phyloP scores from a whole-genome alignment of 2,329 filamentous ascomycete genomes.

The Canariomyces notabilis region DNA sequence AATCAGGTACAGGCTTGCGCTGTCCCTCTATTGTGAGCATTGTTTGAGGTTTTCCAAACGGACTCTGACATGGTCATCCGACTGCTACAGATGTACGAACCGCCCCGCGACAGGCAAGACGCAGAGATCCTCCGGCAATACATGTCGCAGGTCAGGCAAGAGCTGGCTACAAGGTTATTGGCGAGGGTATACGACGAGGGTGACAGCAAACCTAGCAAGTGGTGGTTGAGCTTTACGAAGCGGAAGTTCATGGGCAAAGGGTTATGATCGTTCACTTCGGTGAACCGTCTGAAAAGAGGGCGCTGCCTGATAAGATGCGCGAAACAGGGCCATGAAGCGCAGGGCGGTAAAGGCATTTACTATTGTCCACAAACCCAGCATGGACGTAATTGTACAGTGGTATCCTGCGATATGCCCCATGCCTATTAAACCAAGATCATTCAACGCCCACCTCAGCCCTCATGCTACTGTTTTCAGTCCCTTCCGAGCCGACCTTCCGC shows the following conservation, averaged over 20 bases:
- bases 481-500: slow-evolving; percentile 34
- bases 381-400: neutral
- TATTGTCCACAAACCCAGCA: no score
- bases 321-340: no score
- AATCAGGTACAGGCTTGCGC: slow-evolving; percentile 63
- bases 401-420: neutral
- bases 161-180: slow-evolving; percentile 76
- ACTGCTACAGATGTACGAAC: slow-evolving; percentile 70
- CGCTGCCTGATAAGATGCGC: no score
- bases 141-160: slow-evolving; percentile 87
- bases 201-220: slow-evolving; percentile 70
- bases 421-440: neutral
- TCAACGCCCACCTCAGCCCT: neutral
- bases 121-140: slow-evolving; percentile 86
- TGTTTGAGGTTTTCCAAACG: neutral
- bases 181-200: slow-evolving; percentile 80
- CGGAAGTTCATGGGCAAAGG: slow-evolving; percentile 99
- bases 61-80: neutral
- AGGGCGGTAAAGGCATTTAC: no score
- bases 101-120: slow-evolving; percentile 79
- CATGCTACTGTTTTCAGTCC: slow-evolving; percentile 7
- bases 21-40: neutral
- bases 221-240: slow-evolving; percentile 99
- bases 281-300: neutral
- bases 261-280: slow-evolving; percentile 45